A percentile compares a stretch with the other conserved stretches of the same genome.
These are phyloP conservation scores for Clonostachys rhizophaga DNA, from an alignment of 2,329 filamentous ascomycete genomes.

Conservation along the genomic window DNA sequence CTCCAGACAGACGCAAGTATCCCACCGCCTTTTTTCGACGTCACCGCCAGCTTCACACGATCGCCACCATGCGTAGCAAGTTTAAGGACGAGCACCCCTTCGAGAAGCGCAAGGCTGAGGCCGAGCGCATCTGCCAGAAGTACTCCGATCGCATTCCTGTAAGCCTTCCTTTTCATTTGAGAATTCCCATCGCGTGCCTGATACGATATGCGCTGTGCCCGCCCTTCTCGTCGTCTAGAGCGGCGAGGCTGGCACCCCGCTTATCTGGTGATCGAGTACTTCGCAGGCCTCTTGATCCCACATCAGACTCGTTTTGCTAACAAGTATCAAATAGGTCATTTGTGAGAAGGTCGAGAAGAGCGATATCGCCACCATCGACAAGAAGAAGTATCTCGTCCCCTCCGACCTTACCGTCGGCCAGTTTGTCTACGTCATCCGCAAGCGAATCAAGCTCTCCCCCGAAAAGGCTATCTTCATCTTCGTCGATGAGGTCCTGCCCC, in stretches of 20 bases:
- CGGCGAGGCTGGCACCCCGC: too few species aligned
- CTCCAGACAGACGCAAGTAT: constrained; percentile 1
- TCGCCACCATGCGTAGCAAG: constrained; percentile 87
- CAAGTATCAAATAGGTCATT: constrained; percentile 68
- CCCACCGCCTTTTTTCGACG: neutral
- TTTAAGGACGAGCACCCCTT: constrained; percentile 99
- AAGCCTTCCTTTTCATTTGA: constrained; percentile 36
- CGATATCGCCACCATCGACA: constrained; percentile 99
- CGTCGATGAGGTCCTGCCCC: constrained; percentile 95
- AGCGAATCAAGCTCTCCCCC: constrained; percentile 98
- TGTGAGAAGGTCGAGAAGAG: constrained; percentile 99
- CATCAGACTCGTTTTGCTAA: too few species aligned
- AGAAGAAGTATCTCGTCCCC: constrained; percentile 99
- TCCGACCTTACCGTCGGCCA: constrained; percentile 97
- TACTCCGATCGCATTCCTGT: constrained; percentile 98
- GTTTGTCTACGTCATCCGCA: constrained; percentile 99
- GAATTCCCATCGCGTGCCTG: neutral
- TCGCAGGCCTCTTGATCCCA: too few species aligned
- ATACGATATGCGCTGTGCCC: neutral
- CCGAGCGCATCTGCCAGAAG: constrained; percentile 98
- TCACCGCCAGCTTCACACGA: constrained; percentile 10
- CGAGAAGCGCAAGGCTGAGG: constrained; percentile 99
- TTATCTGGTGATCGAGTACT: too few species aligned
- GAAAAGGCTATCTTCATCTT: constrained; percentile 99
- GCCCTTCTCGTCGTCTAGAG: too few species aligned